Base-by-base conservation (phyloP, 2,329 filamentous ascomycete genomes). In the Pestalotiopsis sp. region DNA sequence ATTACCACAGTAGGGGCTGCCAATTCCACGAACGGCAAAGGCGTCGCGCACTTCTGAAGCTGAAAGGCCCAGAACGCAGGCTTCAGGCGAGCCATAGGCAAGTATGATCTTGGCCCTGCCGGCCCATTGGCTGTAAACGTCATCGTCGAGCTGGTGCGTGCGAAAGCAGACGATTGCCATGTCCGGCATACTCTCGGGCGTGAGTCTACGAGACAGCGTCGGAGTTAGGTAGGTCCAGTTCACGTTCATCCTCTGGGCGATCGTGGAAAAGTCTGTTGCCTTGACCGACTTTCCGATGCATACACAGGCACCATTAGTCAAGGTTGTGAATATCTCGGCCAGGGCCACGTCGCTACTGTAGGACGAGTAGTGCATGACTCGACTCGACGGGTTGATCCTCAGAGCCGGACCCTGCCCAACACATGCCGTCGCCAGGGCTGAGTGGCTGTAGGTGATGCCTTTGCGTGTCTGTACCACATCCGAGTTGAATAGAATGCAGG, bases 361-460 rank as follows among this genome's bases (percentile, higher is more conserved):
- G 17, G 85, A 86, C 3, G 86, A 88, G 68, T 88, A 84, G 69
- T 89, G 86, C 76, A 91, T 82, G 3, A 90, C 86, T 4, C 91
- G 84, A 12, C 88, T 89, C 0, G 77, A 78, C 5, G 75, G 79
- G 63, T 81, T 82, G 65, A 89, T 86, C 2, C 83, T 80, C 2
- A 90, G 77, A 0, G 84, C 82, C 0, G 82, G 78, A 0, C 83
- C 85, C 72, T 90, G 86, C 0, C 84, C 83, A 3, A 84, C 74
- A 61, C 88, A 84, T 0, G 84, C 82, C 0, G 88, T 87, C 1
- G 87, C 86, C 1, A 91, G 81, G 0, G 88, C 85, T 0, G 81
- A 80, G 72, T 93, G 91, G 7, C 87, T 87, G 69, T 91, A 87
- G 20, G 90, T 87, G 13, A 90, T 86, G 1, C 89, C 90, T 68